A percentile compares a stretch with the other conserved stretches of the same genome.
Conservation (phyloP, 1,284 basidiomycete genomes). For the Moniliella sp. region DNA sequence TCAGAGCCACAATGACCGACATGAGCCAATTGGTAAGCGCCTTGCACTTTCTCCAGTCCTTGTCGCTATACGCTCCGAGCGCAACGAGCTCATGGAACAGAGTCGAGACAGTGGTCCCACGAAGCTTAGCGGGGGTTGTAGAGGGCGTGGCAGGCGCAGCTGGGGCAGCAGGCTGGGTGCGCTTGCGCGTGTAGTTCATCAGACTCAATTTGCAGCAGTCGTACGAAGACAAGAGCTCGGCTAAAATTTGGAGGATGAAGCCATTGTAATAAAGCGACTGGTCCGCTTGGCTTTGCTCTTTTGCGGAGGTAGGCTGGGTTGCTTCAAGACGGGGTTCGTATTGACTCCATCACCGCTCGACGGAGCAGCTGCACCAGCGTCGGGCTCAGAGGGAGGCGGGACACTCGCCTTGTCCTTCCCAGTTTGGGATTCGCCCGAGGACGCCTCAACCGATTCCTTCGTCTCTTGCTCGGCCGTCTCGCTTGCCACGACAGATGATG, state of each 20-base stretch:
- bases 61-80: too few species aligned
- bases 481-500: conserved; percentile 1
- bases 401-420: too few species aligned
- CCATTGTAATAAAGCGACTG: conserved; percentile 47
- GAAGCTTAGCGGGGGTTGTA: background rate
- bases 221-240: conserved; percentile 81
- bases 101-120: conserved; percentile 5
- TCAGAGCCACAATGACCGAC: conserved; percentile 72
- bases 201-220: conserved; percentile 71
- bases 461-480: background rate
- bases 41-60: conserved; percentile 29
- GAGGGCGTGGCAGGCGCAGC: background rate
- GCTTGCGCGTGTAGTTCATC: conserved; percentile 46
- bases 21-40: conserved; percentile 50
- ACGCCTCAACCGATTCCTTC: too few species aligned
- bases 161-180: too few species aligned
- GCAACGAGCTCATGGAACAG: conserved; percentile 26
- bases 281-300: conserved; percentile 5
- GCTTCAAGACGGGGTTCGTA: too few species aligned
- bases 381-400: too few species aligned
- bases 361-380: too few species aligned
- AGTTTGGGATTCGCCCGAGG: too few species aligned
- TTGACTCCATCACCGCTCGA: too few species aligned
- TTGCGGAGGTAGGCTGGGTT: too few species aligned
- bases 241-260: conserved; percentile 74